Conservation (phyloP, 140 eudicot genomes). For the Flaveria floridana region DNA sequence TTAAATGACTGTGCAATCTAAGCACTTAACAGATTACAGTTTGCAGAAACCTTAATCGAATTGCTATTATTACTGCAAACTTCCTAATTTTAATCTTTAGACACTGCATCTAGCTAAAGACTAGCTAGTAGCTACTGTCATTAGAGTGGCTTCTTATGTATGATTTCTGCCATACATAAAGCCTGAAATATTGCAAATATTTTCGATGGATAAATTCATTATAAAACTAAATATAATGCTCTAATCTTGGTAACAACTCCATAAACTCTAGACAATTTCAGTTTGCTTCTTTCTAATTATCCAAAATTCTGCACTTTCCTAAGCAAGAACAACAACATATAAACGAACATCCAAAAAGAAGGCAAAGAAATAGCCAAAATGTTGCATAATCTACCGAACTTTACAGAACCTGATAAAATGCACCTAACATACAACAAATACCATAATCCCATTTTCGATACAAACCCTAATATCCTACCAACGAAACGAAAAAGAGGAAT, state of each 20-base stretch:
- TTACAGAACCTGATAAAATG: background rate
- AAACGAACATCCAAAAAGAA: background rate
- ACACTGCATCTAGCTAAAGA: background rate
- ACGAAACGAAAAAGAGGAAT: constrained; percentile 8
- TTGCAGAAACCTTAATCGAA: background rate
- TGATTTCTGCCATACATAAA: background rate
- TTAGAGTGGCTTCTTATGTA: background rate
- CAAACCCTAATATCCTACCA: constrained; percentile 26
- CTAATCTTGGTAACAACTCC: background rate
- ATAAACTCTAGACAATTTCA: background rate
- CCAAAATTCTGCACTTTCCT: background rate
- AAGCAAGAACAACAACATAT: background rate
- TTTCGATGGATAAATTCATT: background rate
- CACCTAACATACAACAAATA: constrained; percentile 9
- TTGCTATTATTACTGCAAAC: background rate
- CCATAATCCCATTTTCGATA: background rate
- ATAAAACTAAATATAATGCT: background rate
- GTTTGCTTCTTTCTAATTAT: constrained; percentile 18
- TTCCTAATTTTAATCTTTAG: background rate
- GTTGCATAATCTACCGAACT: background rate
- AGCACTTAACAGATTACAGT: background rate
- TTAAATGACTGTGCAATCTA: background rate
- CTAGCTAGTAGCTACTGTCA: background rate
- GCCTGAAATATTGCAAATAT: background rate
- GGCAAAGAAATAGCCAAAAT: background rate